Percentiles rank a stretch among this genome's conserved stretches.
Conservation (phyloP, 176 grass and related monocot genomes). For the Hyparrhenia diplandra region DNA sequence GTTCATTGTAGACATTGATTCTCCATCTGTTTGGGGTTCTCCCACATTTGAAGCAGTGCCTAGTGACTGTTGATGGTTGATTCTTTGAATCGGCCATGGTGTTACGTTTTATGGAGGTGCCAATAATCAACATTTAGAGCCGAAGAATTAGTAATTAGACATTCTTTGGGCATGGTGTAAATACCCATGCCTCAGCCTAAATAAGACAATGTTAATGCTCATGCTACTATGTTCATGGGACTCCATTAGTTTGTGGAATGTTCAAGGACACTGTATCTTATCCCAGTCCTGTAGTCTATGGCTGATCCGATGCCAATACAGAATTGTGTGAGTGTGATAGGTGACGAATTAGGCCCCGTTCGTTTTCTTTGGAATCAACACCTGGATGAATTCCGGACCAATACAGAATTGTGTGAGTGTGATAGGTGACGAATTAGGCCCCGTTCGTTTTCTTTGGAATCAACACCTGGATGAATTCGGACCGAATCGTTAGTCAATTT, state of each 20-base stretch:
- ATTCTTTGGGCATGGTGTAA: no score
- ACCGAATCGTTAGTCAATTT: no score
- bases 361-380: no score
- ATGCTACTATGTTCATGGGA: neutral
- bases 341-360: no score
- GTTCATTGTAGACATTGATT: neutral
- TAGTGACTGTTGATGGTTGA: neutral
- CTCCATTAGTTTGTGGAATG: neutral
- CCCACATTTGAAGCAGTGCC: neutral
- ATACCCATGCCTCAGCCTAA: neutral
- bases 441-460: no score
- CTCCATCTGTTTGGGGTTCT: neutral
- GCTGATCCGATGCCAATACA: neutral
- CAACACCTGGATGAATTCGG: no score
- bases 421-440: neutral
- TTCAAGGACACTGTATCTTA: neutral
- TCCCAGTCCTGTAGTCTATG: neutral
- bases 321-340: no score
- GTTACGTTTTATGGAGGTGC: neutral
- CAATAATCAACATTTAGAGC: no score
- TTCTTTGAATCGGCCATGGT: neutral
- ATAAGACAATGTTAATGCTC: neutral
- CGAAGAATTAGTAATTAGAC: no score
- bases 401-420: neutral
- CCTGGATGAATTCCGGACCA: no score